phyloP scores from a whole-genome alignment of 176 grass and related monocot genomes.

The maize (Zea mays) region DNA sequence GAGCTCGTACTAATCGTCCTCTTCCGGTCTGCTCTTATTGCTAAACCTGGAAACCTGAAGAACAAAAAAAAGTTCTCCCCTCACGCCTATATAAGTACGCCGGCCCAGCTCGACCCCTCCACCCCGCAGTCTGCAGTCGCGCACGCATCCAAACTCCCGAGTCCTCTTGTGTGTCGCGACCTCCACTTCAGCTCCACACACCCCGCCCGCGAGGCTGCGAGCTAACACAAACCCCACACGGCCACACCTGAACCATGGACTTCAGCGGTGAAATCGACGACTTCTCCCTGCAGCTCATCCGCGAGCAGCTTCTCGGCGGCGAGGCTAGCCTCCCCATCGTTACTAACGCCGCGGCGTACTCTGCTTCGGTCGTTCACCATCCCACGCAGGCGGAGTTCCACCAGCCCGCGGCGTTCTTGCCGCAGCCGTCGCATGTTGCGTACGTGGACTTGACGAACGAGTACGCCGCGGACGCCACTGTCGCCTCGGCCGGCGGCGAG shows the following conservation, averaged over 20 bases:
- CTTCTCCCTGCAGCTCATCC: slow-evolving; percentile 47
- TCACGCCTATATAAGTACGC: slow-evolving; percentile 42
- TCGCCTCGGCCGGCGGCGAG: background rate
- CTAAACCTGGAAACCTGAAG: slow-evolving; percentile 7
- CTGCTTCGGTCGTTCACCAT: background rate
- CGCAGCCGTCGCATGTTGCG: background rate
- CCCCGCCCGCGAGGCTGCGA: background rate
- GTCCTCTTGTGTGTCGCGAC: slow-evolving; percentile 1
- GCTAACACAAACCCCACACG: too few species aligned
- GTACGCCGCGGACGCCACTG: slow-evolving; percentile 19
- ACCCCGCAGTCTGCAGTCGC: slow-evolving; percentile 31
- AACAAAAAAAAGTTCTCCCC: background rate
- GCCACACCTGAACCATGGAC: slow-evolving; percentile 36
- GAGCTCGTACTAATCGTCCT: too few species aligned
- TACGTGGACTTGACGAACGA: slow-evolving; percentile 43
- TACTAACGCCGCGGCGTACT: slow-evolving; percentile 7
- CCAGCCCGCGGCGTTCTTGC: background rate
- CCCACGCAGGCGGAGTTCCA: slow-evolving; percentile 25
- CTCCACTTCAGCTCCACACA: background rate
- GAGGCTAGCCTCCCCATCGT: slow-evolving; percentile 35
- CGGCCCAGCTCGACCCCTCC: slow-evolving; percentile 2
- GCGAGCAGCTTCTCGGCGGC: slow-evolving; percentile 43
- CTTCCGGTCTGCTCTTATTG: background rate
- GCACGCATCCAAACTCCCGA: slow-evolving; percentile 25
- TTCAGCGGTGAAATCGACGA: slow-evolving; percentile 48